Percentiles rank a stretch among this genome's conserved stretches.
phyloP scores from a whole-genome alignment of 2,329 filamentous ascomycete genomes.

The Fusarium brevicatenulatum region DNA sequence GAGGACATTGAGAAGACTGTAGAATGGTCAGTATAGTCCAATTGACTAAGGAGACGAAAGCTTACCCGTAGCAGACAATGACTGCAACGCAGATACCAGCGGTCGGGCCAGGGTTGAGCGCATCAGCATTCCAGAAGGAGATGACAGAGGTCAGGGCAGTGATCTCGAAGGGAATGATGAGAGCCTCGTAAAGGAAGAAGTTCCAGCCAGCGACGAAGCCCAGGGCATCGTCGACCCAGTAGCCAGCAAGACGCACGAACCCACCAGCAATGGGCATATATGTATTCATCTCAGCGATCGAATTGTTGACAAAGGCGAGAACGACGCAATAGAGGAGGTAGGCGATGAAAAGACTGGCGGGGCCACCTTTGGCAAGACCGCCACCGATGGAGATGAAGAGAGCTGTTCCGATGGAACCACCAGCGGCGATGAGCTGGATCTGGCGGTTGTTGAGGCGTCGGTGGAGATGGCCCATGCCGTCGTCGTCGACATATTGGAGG shows the following conservation, averaged over 20 bases:
- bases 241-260: slow-evolving; percentile 28
- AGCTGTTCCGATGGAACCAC: slow-evolving; percentile 35
- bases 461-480: slow-evolving; percentile 32
- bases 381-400: slow-evolving; percentile 39
- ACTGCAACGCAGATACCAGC: slow-evolving; percentile 58
- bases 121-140: slow-evolving; percentile 58
- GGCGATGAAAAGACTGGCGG: slow-evolving; percentile 28
- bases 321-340: slow-evolving; percentile 22
- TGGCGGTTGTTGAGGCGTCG: slow-evolving; percentile 33
- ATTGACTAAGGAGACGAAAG: too few relatives aligned
- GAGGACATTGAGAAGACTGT: slow-evolving; percentile 51
- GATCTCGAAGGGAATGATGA: slow-evolving; percentile 62
- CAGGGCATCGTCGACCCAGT: slow-evolving; percentile 33
- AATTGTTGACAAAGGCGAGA: slow-evolving; percentile 33
- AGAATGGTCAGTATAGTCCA: neutral
- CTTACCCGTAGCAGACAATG: slow-evolving; percentile 53
- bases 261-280: slow-evolving; percentile 34
- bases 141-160: slow-evolving; percentile 61
- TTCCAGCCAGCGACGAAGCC: slow-evolving; percentile 36
- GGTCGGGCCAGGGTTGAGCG: slow-evolving; percentile 48
- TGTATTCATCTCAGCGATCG: slow-evolving; percentile 35
- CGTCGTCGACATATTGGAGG: neutral
- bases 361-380: slow-evolving; percentile 31
- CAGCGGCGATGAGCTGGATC: slow-evolving; percentile 45
- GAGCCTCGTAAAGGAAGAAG: slow-evolving; percentile 54